These are phyloP conservation scores for Populus simonii DNA, from an alignment of 345 rosid genomes.

Conservation along the genomic window DNA sequence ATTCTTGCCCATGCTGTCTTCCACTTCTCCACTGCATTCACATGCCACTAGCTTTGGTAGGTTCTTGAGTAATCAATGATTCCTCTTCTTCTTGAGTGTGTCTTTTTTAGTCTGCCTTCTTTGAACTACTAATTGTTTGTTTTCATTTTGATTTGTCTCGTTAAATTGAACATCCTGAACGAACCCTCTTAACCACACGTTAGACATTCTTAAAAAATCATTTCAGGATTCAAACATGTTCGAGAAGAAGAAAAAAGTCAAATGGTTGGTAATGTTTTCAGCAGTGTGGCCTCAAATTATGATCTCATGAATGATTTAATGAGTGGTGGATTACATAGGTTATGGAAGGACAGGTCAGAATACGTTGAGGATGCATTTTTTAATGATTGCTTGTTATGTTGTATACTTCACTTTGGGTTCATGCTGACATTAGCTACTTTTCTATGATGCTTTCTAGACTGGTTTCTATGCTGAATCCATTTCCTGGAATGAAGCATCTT, in stretches of 20 bases:
- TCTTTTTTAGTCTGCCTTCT: neutral
- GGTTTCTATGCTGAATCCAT: conserved; percentile 79
- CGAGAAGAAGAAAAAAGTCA: conserved; percentile 79
- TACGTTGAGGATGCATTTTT: neutral
- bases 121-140: neutral
- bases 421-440: conserved; percentile 3
- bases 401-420: conserved; percentile 1
- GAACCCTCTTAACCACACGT: neutral
- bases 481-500: conserved; percentile 94
- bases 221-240: conserved; percentile 84
- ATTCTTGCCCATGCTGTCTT: conserved; percentile 19
- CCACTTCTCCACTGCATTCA: conserved; percentile 51
- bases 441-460: conserved; percentile 44
- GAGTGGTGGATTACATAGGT: conserved; percentile 89
- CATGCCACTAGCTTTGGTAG: conserved; percentile 97
- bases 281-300: conserved; percentile 81
- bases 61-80: neutral
- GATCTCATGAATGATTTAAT: conserved; percentile 97
- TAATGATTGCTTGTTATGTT: conserved; percentile 6
- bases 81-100: neutral
- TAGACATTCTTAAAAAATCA: neutral
- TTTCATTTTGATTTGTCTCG: neutral
- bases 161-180: neutral
- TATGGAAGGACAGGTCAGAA: conserved; percentile 91
- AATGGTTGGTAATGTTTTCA: conserved; percentile 84